Percentiles rank a stretch among this genome's conserved stretches.
Conservation (phyloP, 2,329 filamentous ascomycete genomes). For the Aphanocladium album region DNA sequence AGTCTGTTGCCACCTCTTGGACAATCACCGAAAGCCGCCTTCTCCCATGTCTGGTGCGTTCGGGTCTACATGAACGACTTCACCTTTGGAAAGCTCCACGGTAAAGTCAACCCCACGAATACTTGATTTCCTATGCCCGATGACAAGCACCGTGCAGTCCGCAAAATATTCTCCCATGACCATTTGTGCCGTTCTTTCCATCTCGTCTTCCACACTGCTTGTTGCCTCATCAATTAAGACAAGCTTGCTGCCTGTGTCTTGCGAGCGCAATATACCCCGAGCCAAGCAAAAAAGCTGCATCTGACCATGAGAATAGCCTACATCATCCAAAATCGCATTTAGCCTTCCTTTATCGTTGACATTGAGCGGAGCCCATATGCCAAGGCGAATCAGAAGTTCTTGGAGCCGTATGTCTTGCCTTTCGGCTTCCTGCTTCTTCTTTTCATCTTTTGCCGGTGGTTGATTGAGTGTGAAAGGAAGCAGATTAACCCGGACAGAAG, state of each 20-base stretch:
- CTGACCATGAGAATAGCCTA: slow-evolving; percentile 14
- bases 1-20: too few relatives aligned
- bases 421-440: not conserved
- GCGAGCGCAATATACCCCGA: slow-evolving; percentile 14
- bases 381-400: not conserved
- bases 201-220: slow-evolving; percentile 17
- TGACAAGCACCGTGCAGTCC: slow-evolving; percentile 12
- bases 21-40: too few relatives aligned
- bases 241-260: slow-evolving; percentile 11
- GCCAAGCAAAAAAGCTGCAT: slow-evolving; percentile 18
- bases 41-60: too few relatives aligned
- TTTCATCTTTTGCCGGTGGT: not conserved
- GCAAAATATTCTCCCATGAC: slow-evolving; percentile 15
- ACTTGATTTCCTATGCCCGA: slow-evolving; percentile 12
- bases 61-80: too few relatives aligned
- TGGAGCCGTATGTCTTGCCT: not conserved
- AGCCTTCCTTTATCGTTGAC: slow-evolving; percentile 11
- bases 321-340: slow-evolving; percentile 8
- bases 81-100: too few relatives aligned
- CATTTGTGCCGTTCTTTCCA: slow-evolving; percentile 12
- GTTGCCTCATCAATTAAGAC: slow-evolving; percentile 19
- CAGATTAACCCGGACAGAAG: not conserved
- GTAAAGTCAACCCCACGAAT: not conserved
- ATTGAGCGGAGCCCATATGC: slow-evolving; percentile 9
- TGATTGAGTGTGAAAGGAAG: not conserved